These are phyloP conservation scores for Elsinoe ampelina DNA, from an alignment of 2,329 filamentous ascomycete genomes.

Conservation along the genomic window DNA sequence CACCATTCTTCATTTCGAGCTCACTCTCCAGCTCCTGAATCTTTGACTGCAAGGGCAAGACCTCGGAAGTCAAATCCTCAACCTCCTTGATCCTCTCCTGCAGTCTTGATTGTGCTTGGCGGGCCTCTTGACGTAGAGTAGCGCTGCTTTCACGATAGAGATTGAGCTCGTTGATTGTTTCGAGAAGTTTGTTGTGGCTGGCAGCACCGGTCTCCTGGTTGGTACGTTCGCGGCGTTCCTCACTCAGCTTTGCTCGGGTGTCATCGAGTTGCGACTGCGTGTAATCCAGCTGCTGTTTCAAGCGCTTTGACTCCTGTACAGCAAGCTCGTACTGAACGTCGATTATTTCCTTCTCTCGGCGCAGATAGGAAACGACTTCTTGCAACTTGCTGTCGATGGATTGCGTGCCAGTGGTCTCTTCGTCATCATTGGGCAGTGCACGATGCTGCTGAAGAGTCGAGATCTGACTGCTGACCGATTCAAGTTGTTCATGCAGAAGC, in stretches of 20 bases:
- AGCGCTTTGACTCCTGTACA: conserved; percentile 73
- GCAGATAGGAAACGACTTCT: conserved; percentile 83
- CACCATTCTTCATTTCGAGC: conserved; percentile 70
- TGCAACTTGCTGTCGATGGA: conserved; percentile 66
- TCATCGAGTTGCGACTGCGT: conserved; percentile 82
- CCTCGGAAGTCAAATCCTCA: conserved; percentile 61
- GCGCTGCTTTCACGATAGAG: conserved; percentile 91
- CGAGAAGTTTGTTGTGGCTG: conserved; percentile 82
- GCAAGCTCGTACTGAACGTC: conserved; percentile 94
- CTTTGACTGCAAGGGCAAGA: conserved; percentile 73
- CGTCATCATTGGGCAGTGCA: conserved; percentile 41
- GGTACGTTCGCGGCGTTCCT: conserved; percentile 69
- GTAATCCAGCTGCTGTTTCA: conserved; percentile 86
- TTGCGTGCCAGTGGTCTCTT: conserved; percentile 41
- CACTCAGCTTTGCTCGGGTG: conserved; percentile 75
- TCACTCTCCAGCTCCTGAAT: conserved; percentile 77
- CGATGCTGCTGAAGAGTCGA: conserved; percentile 73
- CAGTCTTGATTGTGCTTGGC: conserved; percentile 67
- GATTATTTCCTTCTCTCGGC: conserved; percentile 93
- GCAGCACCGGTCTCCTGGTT: conserved; percentile 64
- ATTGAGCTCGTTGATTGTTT: conserved; percentile 92
- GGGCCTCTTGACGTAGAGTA: conserved; percentile 77
- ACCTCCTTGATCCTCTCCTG: conserved; percentile 65
- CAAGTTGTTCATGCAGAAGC: conserved; percentile 79
- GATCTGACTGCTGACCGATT: conserved; percentile 67